Evolutionary conservation across 106 monocot species (phyloP).

Genomic region (Dendrobium officinale): DNA sequence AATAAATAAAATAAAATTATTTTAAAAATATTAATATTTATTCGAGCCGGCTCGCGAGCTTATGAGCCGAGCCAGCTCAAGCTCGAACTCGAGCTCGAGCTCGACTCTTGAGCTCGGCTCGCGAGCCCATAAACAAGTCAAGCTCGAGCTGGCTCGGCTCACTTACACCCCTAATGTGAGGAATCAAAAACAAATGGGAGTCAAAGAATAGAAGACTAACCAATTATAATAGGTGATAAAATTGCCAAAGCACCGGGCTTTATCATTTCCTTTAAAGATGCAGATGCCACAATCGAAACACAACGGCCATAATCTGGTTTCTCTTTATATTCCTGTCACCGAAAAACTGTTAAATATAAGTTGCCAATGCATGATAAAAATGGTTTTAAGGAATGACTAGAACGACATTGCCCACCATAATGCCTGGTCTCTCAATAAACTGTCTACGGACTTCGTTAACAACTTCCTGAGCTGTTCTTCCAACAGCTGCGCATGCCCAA

Average conservation of each 20-base stretch:
- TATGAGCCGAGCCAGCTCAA: too few relatives aligned
- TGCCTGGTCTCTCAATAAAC: conserved; percentile 96
- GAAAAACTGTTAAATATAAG: background rate
- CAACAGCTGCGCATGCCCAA: conserved; percentile 96
- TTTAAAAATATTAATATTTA: too few relatives aligned
- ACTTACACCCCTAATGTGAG: background rate
- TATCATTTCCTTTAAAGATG: conserved; percentile 96
- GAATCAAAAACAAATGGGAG: too few relatives aligned
- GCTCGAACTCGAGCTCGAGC: too few relatives aligned
- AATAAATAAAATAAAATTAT: too few relatives aligned
- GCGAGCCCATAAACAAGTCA: too few relatives aligned
- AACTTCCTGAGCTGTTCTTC: conserved; percentile 95
- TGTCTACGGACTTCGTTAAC: conserved; percentile 96
- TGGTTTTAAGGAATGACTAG: background rate
- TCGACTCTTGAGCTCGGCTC: too few relatives aligned
- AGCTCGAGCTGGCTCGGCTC: too few relatives aligned
- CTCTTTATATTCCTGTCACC: conserved; percentile 82
- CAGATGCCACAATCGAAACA: conserved; percentile 97
- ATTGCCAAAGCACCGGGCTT: conserved; percentile 93
- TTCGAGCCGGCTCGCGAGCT: too few relatives aligned
- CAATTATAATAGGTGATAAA: conserved; percentile 72
- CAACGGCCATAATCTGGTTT: conserved; percentile 97
- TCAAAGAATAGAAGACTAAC: conserved; percentile 23
- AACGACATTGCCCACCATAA: conserved; percentile 65
- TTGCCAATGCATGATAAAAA: conserved; percentile 1